Percentiles rank a stretch among this genome's conserved stretches.
phyloP scores from a whole-genome alignment of 2,329 filamentous ascomycete genomes.

The Colletotrichum sp. region DNA sequence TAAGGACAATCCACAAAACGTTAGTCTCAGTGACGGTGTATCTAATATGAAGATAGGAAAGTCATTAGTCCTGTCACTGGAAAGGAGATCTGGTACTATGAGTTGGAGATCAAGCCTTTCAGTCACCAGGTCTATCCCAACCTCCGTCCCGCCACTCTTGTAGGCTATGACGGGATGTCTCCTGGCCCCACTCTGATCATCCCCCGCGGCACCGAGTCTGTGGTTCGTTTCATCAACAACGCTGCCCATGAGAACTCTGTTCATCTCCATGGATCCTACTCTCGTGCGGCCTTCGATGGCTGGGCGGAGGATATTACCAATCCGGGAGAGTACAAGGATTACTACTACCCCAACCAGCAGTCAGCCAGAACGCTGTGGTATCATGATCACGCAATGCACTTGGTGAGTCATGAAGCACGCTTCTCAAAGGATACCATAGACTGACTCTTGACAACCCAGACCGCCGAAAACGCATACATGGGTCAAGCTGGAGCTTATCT shows the following conservation, averaged over 20 bases:
- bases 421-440: not conserved
- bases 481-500: conserved; percentile 63
- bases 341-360: conserved; percentile 65
- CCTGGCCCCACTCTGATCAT: conserved; percentile 55
- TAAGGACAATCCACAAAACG: conserved; percentile 26
- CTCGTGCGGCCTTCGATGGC: conserved; percentile 46
- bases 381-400: conserved; percentile 48
- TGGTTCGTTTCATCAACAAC: conserved; percentile 57
- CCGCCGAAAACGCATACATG: conserved; percentile 60
- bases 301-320: conserved; percentile 58
- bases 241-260: conserved; percentile 47
- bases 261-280: conserved; percentile 62
- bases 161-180: conserved; percentile 53
- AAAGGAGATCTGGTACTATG: conserved; percentile 38
- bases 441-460: conserved; percentile 29
- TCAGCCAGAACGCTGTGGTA: conserved; percentile 62
- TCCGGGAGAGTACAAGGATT: conserved; percentile 62
- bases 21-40: not conserved
- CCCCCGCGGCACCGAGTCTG: conserved; percentile 47
- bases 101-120: conserved; percentile 38
- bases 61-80: conserved; percentile 39
- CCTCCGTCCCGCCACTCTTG: conserved; percentile 28
- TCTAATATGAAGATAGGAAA: conserved; percentile 20
- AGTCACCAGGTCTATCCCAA: conserved; percentile 40
- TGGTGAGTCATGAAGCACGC: not conserved